Conservation (phyloP, 2,329 filamentous ascomycete species). For the Sclerotiophoma versabilis region DNA sequence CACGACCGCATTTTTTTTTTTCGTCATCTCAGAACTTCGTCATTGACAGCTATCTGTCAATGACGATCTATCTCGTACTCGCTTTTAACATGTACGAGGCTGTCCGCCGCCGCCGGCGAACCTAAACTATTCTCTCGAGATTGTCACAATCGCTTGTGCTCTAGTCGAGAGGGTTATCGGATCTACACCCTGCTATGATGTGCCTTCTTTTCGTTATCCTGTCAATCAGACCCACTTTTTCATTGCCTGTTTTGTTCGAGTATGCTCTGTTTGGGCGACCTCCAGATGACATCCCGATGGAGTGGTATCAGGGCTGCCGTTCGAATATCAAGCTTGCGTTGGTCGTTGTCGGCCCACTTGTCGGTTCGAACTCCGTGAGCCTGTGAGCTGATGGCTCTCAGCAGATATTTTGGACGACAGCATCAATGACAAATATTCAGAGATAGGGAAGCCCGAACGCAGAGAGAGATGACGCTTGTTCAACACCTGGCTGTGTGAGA, state of each 20-base stretch:
- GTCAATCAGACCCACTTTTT: slow-evolving; percentile 4
- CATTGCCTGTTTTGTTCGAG: background rate
- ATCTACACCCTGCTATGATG: slow-evolving; percentile 1
- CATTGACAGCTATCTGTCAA: background rate
- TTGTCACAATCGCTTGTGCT: background rate
- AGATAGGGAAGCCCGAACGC: background rate
- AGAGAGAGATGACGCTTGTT: background rate
- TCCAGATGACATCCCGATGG: background rate
- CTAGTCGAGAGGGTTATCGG: slow-evolving; percentile 3
- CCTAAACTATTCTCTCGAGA: background rate
- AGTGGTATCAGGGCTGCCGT: background rate
- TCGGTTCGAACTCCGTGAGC: background rate
- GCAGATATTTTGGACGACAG: background rate
- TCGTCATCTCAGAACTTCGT: background rate
- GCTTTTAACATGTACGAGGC: background rate
- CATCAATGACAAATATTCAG: slow-evolving; percentile 1
- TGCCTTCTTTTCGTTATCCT: background rate
- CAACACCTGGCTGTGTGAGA: background rate
- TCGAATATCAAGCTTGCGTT: background rate
- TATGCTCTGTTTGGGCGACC: background rate
- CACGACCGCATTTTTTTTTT: background rate
- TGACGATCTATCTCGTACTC: slow-evolving; percentile 4
- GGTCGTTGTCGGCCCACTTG: background rate
- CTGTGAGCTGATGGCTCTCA: background rate
- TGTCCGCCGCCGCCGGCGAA: slow-evolving; percentile 3